A percentile compares a stretch with the other conserved stretches of the same genome.
These are phyloP conservation scores for Penicillium crustosum DNA, from an alignment of 2,329 filamentous ascomycete genomes.

Conservation along the genomic window DNA sequence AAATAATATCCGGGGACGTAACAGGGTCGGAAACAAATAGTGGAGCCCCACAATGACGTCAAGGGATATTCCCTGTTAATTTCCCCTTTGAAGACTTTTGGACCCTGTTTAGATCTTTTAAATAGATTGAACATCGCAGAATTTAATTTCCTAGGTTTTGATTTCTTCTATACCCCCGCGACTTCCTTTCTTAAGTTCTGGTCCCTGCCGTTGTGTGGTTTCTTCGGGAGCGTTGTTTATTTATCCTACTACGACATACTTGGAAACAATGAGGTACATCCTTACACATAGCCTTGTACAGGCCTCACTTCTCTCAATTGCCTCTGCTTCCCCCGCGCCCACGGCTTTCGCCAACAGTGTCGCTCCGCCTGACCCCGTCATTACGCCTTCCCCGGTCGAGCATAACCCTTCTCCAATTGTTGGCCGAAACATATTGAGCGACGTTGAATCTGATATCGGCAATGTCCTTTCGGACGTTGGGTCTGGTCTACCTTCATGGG, in stretches of 20 bases:
- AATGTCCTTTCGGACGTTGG: constrained; percentile 13
- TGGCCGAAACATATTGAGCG: constrained; percentile 12
- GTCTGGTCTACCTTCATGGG: constrained; percentile 21
- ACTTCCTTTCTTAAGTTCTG: neutral
- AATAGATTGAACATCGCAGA: neutral
- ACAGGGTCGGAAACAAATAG: too few relatives aligned
- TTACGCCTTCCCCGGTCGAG: constrained; percentile 17
- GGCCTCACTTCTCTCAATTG: constrained; percentile 14
- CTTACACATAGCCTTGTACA: constrained; percentile 4
- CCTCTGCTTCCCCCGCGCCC: constrained; percentile 12
- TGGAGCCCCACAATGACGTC: neutral
- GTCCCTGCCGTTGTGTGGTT: neutral
- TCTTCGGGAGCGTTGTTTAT: neutral
- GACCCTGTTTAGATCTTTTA: neutral
- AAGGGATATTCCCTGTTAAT: neutral
- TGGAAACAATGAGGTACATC: constrained; percentile 2
- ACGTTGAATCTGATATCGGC: constrained; percentile 1
- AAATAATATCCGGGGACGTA: too few relatives aligned
- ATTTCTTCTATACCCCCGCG: too few relatives aligned
- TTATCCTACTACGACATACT: too few relatives aligned
- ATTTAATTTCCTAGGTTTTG: neutral
- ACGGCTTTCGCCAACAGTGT: constrained; percentile 13
- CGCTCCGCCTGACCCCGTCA: constrained; percentile 9
- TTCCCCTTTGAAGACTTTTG: neutral
- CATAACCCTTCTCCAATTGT: constrained; percentile 14